phyloP scores from a whole-genome alignment of 371 early-diverging fungal species.

The Mortierella sp. region DNA sequence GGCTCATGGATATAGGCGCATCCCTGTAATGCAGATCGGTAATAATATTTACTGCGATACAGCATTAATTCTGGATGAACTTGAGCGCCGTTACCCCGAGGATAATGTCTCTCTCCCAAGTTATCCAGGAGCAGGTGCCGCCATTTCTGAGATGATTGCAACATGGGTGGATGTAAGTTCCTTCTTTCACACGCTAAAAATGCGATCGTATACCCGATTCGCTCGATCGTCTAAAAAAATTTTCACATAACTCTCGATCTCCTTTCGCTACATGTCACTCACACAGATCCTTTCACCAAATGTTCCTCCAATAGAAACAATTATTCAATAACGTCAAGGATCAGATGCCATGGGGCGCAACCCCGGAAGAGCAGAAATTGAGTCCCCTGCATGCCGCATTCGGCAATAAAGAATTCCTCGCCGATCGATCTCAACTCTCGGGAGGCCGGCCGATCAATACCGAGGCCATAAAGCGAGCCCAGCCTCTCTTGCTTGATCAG shows the following conservation, averaged over 20 bases:
- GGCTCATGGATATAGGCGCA: slow-evolving; percentile 68
- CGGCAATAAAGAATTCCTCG: slow-evolving; percentile 23
- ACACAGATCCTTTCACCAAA: background rate
- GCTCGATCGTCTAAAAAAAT: background rate
- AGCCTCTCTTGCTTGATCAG: slow-evolving; percentile 17
- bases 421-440: slow-evolving; percentile 26
- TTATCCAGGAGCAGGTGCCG: background rate
- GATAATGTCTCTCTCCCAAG: background rate
- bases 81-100: slow-evolving; percentile 61
- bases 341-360: slow-evolving; percentile 42
- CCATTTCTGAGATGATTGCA: slow-evolving; percentile 17
- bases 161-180: slow-evolving; percentile 37
- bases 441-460: slow-evolving; percentile 26
- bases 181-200: slow-evolving; percentile 20
- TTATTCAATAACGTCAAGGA: slow-evolving; percentile 23
- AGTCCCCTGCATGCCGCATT: slow-evolving; percentile 30
- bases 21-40: slow-evolving; percentile 74
- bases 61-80: slow-evolving; percentile 61
- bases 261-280: too few species aligned
- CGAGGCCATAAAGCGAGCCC: slow-evolving; percentile 17
- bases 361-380: slow-evolving; percentile 24
- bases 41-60: slow-evolving; percentile 69
- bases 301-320: slow-evolving; percentile 16
- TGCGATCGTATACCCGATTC: slow-evolving; percentile 1
- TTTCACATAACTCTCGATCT: background rate